These are phyloP conservation scores for Melaleuca quinquenervia DNA, from an alignment of 345 rosid genomes.

Conservation along the genomic window DNA sequence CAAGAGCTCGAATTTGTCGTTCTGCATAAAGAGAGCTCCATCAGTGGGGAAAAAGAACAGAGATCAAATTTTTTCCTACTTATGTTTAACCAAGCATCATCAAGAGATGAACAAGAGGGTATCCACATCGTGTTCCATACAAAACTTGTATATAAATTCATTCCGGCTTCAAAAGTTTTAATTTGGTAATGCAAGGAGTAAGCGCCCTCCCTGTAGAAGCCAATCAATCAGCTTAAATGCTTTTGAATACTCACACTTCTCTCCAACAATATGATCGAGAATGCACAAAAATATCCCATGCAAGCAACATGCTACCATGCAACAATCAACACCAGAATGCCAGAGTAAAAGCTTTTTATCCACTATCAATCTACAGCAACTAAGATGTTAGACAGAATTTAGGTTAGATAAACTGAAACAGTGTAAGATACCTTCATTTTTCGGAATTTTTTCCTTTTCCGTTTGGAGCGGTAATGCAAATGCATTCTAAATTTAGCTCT, in stretches of 20 bases:
- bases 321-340: background rate
- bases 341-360: background rate
- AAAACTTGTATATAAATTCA: background rate
- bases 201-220: background rate
- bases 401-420: background rate
- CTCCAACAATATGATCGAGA: background rate
- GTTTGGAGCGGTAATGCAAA: background rate
- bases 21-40: constrained; percentile 30
- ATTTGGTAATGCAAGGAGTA: background rate
- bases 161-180: background rate
- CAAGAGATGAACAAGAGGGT: background rate
- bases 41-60: background rate
- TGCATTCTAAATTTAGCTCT: background rate
- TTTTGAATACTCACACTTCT: background rate
- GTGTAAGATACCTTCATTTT: background rate
- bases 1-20: constrained; percentile 80
- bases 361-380: background rate
- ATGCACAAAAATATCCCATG: background rate
- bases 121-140: background rate
- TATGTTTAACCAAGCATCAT: background rate
- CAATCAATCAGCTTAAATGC: background rate
- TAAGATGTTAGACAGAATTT: background rate
- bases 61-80: background rate
- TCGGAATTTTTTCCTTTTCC: background rate
- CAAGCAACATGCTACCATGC: background rate